Percentiles rank a stretch among this genome's conserved stretches.
Conservation (phyloP, 2,329 filamentous ascomycete species). For the Neurospora crassa region DNA sequence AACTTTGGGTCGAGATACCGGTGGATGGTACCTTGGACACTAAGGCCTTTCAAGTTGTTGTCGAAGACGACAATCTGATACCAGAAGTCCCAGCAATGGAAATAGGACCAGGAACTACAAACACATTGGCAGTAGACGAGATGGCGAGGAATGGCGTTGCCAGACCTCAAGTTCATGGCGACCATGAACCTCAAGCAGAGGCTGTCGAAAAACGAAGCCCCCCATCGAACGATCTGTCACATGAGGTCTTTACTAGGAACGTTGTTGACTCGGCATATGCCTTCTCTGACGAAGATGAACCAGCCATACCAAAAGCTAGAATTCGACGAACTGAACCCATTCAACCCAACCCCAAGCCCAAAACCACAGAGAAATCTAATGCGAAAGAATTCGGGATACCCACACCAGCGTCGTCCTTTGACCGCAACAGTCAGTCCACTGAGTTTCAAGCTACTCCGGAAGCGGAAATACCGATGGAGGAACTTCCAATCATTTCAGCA, state of each 20-base stretch:
- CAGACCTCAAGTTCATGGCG: neutral
- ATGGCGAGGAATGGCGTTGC: neutral
- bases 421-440: neutral
- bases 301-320: constrained; percentile 11
- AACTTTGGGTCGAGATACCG: constrained; percentile 14
- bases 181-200: neutral
- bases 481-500: neutral
- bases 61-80: neutral
- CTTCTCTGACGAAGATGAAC: constrained; percentile 29
- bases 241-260: constrained; percentile 16
- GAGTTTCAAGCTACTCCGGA: neutral
- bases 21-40: neutral
- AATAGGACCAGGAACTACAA: neutral
- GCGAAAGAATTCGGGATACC: neutral
- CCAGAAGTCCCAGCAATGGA: neutral
- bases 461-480: neutral
- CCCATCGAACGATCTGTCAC: neutral
- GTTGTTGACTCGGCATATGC: constrained; percentile 18
- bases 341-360: constrained; percentile 5
- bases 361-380: neutral
- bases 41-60: neutral
- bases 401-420: neutral
- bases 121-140: neutral
- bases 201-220: neutral
- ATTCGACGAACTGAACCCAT: neutral